Conservation (phyloP, 83 land plant species). For the Picea abies region DNA sequence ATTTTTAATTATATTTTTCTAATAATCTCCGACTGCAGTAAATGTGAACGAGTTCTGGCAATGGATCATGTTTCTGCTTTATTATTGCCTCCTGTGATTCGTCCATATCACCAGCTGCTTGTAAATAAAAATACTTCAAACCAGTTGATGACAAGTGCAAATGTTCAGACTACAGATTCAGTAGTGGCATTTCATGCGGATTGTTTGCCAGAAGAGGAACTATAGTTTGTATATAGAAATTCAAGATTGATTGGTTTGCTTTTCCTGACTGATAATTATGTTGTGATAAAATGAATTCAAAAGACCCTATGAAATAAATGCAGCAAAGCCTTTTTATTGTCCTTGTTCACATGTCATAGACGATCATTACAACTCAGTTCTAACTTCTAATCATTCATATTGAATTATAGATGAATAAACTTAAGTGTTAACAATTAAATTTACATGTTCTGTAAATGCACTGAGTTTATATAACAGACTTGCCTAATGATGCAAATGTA, state of each 20-base stretch:
- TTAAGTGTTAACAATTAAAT: no score
- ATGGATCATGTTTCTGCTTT: constrained; percentile 68
- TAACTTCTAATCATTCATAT: no score
- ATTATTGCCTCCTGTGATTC: constrained; percentile 76
- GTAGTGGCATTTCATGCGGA: constrained; percentile 45
- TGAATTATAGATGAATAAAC: no score
- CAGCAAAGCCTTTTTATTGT: neutral
- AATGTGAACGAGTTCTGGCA: constrained; percentile 62
- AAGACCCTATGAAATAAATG: neutral
- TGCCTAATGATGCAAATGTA: no score
- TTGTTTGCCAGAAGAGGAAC: constrained; percentile 43
- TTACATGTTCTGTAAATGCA: no score
- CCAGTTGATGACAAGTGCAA: constrained; percentile 21
- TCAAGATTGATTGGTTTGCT: neutral
- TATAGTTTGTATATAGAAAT: neutral
- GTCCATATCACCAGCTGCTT: constrained; percentile 41
- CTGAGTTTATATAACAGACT: no score
- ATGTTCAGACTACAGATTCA: constrained; percentile 28
- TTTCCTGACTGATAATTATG: no score
- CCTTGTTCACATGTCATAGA: neutral
- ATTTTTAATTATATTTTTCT: constrained; percentile 1
- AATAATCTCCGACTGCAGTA: constrained; percentile 56
- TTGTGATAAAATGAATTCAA: no score
- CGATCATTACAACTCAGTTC: no score
- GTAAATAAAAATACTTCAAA: constrained; percentile 1